Base-by-base conservation (phyloP, 495 filamentous ascomycete species). In the Penicillium subrubescens region DNA sequence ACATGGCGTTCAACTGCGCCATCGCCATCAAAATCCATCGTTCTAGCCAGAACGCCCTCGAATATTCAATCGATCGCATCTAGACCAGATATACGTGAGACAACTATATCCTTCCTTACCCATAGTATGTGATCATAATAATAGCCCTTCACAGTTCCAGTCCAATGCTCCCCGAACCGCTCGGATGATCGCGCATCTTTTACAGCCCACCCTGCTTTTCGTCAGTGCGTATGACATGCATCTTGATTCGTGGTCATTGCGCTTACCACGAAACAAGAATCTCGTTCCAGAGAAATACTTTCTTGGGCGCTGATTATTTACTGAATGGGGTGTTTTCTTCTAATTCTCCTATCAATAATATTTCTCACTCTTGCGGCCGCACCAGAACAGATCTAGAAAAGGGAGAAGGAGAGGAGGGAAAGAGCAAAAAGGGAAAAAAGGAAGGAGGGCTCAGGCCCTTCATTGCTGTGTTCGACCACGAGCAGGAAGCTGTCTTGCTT, bases 211-310 rank as follows among this genome's bases (percentile, higher is more conserved):
- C 14, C 58, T 56, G 19, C 25, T 7, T 14, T 48, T 52, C 34
- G 64, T 67, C 67, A 65, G 29, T 63, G 67, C 67, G 67, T 60
- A 61, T 66, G 53, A 44, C 60, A 63, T 67, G 61, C 67, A 67
- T 62, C 57, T 57, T 57, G 48, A 48, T 50, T 37, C 57, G 61
- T 52, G 61, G 67, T 60, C 64, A 64, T 61, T 57, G 67, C 67
- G 67, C 43, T 43, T 34, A 56, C 53, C 53, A 34, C 7, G n/a
- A 56, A 35, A 56, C 34, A 27, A 56, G 31, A 48, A 25, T 23
- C n/a, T 23, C 43, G 12, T 7, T 25, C 19, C 2, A 23, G 23
- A 14, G 19, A 23, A 48, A 48, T 3, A 21, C 44, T 23, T 23
- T 48, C 8, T 48, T 48, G 37, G 37, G 15, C 14, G 37, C 15